phyloP scores from a whole-genome alignment of 345 rosid genomes.

The Boechera stricta region DNA sequence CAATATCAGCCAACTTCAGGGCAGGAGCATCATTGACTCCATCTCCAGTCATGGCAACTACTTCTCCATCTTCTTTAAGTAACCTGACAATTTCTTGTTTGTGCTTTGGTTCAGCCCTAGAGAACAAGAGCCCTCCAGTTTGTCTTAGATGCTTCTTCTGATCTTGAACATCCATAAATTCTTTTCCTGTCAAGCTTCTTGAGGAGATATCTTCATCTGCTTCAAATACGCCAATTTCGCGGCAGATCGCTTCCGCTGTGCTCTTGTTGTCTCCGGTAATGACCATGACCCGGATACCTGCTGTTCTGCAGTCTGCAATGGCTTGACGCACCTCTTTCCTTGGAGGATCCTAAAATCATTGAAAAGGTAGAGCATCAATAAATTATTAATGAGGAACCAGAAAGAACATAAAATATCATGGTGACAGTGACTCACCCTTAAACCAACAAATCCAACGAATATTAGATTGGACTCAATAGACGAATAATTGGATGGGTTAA shows the following conservation, averaged over 20 bases:
- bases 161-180: slow-evolving; percentile 60
- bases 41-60: slow-evolving; percentile 99
- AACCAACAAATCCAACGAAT: slow-evolving; percentile 87
- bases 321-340: slow-evolving; percentile 94
- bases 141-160: slow-evolving; percentile 68
- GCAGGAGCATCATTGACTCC: slow-evolving; percentile 99
- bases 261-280: slow-evolving; percentile 95
- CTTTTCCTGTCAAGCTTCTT: slow-evolving; percentile 83
- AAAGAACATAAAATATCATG: background rate
- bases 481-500: slow-evolving; percentile 71
- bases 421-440: slow-evolving; percentile 62
- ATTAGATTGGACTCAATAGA: slow-evolving; percentile 77
- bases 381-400: slow-evolving; percentile 7
- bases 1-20: slow-evolving; percentile 94
- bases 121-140: slow-evolving; percentile 75
- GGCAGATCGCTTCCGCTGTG: slow-evolving; percentile 97
- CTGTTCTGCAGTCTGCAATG: slow-evolving; percentile 91
- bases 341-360: slow-evolving; percentile 82
- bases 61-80: slow-evolving; percentile 98
- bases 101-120: slow-evolving; percentile 98
- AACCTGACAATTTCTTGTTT: slow-evolving; percentile 97
- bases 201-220: slow-evolving; percentile 62
- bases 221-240: slow-evolving; percentile 92
- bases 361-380: slow-evolving; percentile 18
- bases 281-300: slow-evolving; percentile 98